phyloP scores from a whole-genome alignment of 2,329 filamentous ascomycete species.

The Fusarium anguioides region DNA sequence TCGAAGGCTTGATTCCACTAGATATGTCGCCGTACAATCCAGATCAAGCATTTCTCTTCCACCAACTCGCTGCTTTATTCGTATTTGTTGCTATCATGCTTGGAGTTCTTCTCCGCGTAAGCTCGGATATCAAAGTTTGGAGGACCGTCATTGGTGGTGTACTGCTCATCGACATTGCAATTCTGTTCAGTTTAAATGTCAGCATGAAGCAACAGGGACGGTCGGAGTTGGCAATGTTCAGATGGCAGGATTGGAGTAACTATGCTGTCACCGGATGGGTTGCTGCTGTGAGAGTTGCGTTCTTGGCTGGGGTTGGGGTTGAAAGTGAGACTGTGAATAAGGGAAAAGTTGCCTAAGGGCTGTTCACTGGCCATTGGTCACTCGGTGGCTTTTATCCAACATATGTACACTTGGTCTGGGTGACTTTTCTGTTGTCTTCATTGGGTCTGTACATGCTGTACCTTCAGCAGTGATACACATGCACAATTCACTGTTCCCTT shows the following conservation, averaged over 20 bases:
- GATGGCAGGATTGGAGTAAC: conserved; percentile 38
- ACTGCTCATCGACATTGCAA: conserved; percentile 31
- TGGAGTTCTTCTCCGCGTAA: conserved; percentile 17
- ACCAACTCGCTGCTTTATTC: conserved; percentile 38
- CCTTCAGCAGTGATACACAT: neutral
- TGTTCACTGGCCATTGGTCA: no score
- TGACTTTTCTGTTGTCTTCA: no score
- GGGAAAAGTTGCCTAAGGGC: conserved; percentile 14
- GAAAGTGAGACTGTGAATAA: conserved; percentile 2
- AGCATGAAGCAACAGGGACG: conserved; percentile 35
- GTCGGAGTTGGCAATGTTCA: conserved; percentile 1
- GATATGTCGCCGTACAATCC: conserved; percentile 29
- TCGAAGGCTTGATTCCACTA: conserved; percentile 33
- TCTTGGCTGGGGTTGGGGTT: conserved; percentile 37
- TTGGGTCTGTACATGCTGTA: neutral
- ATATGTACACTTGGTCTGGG: rapidly evolving
- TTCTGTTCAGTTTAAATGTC: conserved; percentile 30
- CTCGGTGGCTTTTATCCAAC: rapidly evolving
- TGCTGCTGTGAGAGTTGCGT: conserved; percentile 25
- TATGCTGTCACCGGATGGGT: conserved; percentile 25
- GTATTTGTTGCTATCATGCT: conserved; percentile 32
- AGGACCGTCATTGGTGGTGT: conserved; percentile 26
- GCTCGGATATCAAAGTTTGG: conserved; percentile 38
- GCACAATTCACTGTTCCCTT: neutral
- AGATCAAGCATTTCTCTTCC: conserved; percentile 38